Conservation (phyloP, 2,329 filamentous ascomycete genomes). For the Monosporascus sp. region DNA sequence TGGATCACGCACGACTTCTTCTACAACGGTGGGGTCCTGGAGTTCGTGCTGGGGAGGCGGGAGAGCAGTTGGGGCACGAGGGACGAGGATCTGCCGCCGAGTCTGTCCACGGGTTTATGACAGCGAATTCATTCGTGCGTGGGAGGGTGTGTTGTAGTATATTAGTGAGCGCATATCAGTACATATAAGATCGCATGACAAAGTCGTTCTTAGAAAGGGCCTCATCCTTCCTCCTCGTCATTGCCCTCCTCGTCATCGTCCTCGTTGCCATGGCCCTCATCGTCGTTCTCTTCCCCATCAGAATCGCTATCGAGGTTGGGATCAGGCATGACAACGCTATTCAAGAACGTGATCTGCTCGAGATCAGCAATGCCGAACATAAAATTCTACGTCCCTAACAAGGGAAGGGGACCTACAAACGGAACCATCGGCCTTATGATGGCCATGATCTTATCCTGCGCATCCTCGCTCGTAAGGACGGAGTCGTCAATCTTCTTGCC, state of each 20-base stretch:
- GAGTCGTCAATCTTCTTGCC: slow-evolving; percentile 61
- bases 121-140: slow-evolving; percentile 2
- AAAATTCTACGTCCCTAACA: neutral
- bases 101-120: slow-evolving; percentile 26
- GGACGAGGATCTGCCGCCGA: slow-evolving; percentile 56
- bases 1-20: slow-evolving; percentile 65
- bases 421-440: slow-evolving; percentile 66
- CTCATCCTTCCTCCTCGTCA: slow-evolving; percentile 1
- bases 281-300: slow-evolving; percentile 32
- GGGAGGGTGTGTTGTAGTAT: neutral
- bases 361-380: neutral
- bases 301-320: slow-evolving; percentile 39
- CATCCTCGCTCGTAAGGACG: slow-evolving; percentile 57
- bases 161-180: neutral
- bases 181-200: neutral
- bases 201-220: neutral
- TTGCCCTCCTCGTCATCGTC: slow-evolving; percentile 11
- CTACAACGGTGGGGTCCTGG: slow-evolving; percentile 51
- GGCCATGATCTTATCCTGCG: slow-evolving; percentile 59
- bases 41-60: slow-evolving; percentile 53
- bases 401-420: slow-evolving; percentile 60
- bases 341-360: slow-evolving; percentile 63
- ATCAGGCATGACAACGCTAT: slow-evolving; percentile 71
- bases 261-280: slow-evolving; percentile 15
- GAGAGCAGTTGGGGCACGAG: slow-evolving; percentile 53